Conservation (phyloP, 371 early-diverging fungal species). For the Zychaea mexicana region DNA sequence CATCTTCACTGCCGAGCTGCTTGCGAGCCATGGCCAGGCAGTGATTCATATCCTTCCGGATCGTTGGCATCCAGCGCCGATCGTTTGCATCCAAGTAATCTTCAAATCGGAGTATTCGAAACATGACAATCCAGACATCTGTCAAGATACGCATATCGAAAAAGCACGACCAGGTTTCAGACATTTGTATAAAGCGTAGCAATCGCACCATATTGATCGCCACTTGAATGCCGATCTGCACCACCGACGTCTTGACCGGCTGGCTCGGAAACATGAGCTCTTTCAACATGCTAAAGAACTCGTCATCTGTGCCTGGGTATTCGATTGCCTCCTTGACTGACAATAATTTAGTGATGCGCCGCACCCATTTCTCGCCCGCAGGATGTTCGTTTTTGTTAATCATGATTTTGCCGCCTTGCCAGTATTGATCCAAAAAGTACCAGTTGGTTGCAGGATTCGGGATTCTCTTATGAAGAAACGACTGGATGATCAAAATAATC, state of each 20-base stretch:
- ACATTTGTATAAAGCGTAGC: conserved; percentile 16
- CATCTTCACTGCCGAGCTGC: background rate
- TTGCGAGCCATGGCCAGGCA: background rate
- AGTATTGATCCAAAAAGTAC: background rate
- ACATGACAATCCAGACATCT: conserved; percentile 28
- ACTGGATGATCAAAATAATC: background rate
- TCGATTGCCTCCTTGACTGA: conserved; percentile 17
- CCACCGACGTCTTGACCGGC: background rate
- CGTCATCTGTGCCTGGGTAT: conserved; percentile 29
- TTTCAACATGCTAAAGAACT: conserved; percentile 16
- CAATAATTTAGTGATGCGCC: conserved; percentile 23
- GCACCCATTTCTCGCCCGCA: conserved; percentile 20
- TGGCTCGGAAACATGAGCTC: conserved; percentile 2
- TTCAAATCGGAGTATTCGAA: conserved; percentile 10
- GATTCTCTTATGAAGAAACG: conserved; percentile 1
- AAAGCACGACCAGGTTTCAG: conserved; percentile 15
- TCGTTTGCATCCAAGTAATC: background rate
- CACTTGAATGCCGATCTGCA: conserved; percentile 17
- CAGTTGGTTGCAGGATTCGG: background rate
- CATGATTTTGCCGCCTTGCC: conserved; percentile 8
- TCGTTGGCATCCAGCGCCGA: background rate
- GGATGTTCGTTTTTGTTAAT: background rate
- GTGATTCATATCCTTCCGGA: background rate
- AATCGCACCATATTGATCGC: conserved; percentile 25
- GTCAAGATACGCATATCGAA: conserved; percentile 32